Evolutionary conservation across 768 basidiomycete species (phyloP), one percentile per base, ranked within the genome.

Genomic region (Auricularia auricula-judae): DNA sequence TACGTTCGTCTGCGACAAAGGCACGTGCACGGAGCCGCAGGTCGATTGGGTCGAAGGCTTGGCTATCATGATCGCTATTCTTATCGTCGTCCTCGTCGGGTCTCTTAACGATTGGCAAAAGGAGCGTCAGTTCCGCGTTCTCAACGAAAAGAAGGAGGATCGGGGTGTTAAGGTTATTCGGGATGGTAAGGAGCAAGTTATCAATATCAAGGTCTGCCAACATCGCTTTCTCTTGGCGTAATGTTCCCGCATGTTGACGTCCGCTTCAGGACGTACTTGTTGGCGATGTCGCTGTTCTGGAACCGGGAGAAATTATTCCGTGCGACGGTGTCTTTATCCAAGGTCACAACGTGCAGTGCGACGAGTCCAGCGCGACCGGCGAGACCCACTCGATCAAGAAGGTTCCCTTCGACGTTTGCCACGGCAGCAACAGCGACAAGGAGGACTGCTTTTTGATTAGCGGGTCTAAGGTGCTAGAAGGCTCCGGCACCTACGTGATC

Each of bases 101-200:
- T 93, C 94, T 12, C 68, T 98, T 54, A 98, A 98, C 71, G 97
- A 99, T 75, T 99, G 91, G 89, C 94, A 98, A 75, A 98, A 98
- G 75, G 97, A 99, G 74, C 86, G 87, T 1, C 97, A 98, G 76
- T 99, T 99, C 79, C 86, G 88, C 70, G 80, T 79, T 21, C 82
- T 99, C 51, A 98, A 98, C 71, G 91, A 89, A 69, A 89, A 95
- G 76, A 96, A 96, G 75, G 96, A 98, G 64, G 97, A 96, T 69
- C 89, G 97, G 34, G 84, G 82, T 4, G 86, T 93, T 69, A 93
- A 93, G 74, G 87, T 89, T 62, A 86, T 93, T 66, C 86, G 93
- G 12, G 77, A 83, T 64, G 87, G 86, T 36, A 72, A 78, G 11
- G 90, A 93, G 67, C 82, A 79, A 61, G 76, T 91, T 35, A 79